phyloP scores from a whole-genome alignment of 352 stramenopile species.

The Phytophthora colocasiae region DNA sequence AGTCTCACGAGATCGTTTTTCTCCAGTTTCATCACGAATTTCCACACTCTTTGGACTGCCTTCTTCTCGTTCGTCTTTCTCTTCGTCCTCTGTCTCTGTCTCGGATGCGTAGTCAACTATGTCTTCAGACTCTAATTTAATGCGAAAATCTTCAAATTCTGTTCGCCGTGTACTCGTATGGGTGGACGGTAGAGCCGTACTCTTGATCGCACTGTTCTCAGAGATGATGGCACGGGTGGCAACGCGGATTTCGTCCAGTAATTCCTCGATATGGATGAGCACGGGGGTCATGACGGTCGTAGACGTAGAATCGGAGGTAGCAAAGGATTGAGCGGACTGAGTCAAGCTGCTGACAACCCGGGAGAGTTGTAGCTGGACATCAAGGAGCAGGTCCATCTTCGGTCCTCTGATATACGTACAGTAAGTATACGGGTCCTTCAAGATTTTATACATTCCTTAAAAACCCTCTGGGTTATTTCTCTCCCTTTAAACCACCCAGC shows the following conservation, averaged over 20 bases:
- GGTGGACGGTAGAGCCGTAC: not conserved
- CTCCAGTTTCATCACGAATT: not conserved
- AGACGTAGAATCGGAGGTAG: not conserved
- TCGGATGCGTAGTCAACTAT: slow-evolving; percentile 14
- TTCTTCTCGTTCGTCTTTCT: slow-evolving; percentile 1
- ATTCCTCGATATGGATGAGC: slow-evolving; percentile 22
- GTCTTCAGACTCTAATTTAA: slow-evolving; percentile 16
- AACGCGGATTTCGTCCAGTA: slow-evolving; percentile 19
- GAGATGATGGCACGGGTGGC: slow-evolving; percentile 6
- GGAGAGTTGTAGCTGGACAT: slow-evolving; percentile 10
- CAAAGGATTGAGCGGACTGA: not conserved
- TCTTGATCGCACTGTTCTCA: not conserved
- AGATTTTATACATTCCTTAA: too few relatives aligned
- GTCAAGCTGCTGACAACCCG: not conserved
- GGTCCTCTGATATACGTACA: too few relatives aligned
- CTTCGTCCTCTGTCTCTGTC: slow-evolving; percentile 22
- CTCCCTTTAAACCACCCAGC: too few relatives aligned
- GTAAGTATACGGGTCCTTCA: too few relatives aligned
- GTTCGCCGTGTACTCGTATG: not conserved
- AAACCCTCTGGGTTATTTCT: too few relatives aligned
- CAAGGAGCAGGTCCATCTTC: slow-evolving; percentile 1
- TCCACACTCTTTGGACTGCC: not conserved
- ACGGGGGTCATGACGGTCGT: slow-evolving; percentile 4
- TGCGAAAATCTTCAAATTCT: slow-evolving; percentile 5
- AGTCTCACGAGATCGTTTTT: slow-evolving; percentile 4